Conservation (phyloP, 768 basidiomycete genomes). For the Russula sp. region DNA sequence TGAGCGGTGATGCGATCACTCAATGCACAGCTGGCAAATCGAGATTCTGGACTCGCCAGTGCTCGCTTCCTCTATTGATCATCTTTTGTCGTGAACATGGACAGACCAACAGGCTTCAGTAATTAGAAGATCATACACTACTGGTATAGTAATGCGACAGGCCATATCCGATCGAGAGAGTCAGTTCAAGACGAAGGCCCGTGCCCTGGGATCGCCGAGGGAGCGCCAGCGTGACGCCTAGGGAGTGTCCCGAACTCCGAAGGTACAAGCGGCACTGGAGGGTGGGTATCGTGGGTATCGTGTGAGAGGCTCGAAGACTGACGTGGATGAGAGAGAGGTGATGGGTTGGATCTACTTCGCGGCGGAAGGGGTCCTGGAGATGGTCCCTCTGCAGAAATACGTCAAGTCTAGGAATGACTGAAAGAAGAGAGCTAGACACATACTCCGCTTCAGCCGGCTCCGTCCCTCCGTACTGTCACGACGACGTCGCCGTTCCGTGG, state of each 20-base stretch:
- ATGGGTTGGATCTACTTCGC: constrained; percentile 16
- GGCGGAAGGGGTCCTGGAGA: neutral
- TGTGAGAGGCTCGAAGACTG: neutral
- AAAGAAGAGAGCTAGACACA: neutral
- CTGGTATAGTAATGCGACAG: constrained; percentile 3
- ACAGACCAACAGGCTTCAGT: neutral
- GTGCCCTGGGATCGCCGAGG: neutral
- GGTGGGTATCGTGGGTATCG: neutral
- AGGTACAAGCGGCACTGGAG: constrained; percentile 17
- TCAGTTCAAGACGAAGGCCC: neutral
- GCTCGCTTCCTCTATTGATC: neutral
- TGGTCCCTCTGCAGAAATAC: neutral
- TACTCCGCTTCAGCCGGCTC: constrained; percentile 3
- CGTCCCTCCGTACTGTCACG: neutral
- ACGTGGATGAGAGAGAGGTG: constrained; percentile 8
- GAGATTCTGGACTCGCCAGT: too few species aligned
- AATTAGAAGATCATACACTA: neutral
- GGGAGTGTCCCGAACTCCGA: neutral
- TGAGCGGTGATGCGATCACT: too few species aligned
- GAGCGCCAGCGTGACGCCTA: neutral
- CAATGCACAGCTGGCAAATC: too few species aligned
- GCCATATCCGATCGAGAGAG: neutral
- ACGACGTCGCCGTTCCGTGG: neutral
- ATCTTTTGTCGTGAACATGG: too few species aligned
- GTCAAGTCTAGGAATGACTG: neutral